phyloP scores from a whole-genome alignment of 2,329 filamentous ascomycete genomes.

The Ophiostoma sp. region DNA sequence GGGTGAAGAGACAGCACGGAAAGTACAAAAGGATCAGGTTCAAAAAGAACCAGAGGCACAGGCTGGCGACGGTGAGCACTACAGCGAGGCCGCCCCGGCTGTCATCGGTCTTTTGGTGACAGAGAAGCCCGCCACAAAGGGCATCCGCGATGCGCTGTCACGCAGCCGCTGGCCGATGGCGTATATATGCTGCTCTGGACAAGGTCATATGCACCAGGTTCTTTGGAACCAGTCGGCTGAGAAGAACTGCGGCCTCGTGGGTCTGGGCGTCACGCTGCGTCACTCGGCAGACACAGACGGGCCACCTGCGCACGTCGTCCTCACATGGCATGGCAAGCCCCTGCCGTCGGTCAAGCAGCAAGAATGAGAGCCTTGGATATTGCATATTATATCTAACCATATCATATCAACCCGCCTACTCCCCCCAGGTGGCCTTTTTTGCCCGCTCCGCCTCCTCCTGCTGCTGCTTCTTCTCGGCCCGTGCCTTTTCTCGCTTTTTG shows the following conservation, averaged over 20 bases:
- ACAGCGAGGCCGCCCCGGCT: slow-evolving; percentile 38
- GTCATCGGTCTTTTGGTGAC: slow-evolving; percentile 68
- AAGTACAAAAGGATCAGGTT: neutral
- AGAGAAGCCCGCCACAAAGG: slow-evolving; percentile 67
- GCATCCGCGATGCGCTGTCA: slow-evolving; percentile 66
- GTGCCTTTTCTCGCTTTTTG: slow-evolving; percentile 67
- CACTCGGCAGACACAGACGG: slow-evolving; percentile 37
- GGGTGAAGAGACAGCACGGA: neutral
- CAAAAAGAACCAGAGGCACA: neutral
- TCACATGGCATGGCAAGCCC: slow-evolving; percentile 48
- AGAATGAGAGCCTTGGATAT: neutral
- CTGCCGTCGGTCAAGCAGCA: slow-evolving; percentile 26
- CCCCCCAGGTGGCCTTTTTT: slow-evolving; percentile 85
- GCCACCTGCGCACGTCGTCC: slow-evolving; percentile 39
- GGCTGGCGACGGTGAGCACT: neutral
- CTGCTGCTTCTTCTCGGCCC: slow-evolving; percentile 55
- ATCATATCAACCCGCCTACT: slow-evolving; percentile 38
- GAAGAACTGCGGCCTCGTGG: slow-evolving; percentile 59
- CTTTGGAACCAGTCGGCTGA: slow-evolving; percentile 65
- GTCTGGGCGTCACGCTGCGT: slow-evolving; percentile 44
- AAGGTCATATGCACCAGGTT: slow-evolving; percentile 60
- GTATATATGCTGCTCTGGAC: slow-evolving; percentile 57
- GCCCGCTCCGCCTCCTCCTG: slow-evolving; percentile 65
- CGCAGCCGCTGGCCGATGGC: slow-evolving; percentile 66
- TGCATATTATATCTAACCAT: neutral